Percentiles rank a stretch among this genome's conserved stretches.
phyloP scores from a whole-genome alignment of 352 stramenopile genomes.

The Paralagenidium karlingii region DNA sequence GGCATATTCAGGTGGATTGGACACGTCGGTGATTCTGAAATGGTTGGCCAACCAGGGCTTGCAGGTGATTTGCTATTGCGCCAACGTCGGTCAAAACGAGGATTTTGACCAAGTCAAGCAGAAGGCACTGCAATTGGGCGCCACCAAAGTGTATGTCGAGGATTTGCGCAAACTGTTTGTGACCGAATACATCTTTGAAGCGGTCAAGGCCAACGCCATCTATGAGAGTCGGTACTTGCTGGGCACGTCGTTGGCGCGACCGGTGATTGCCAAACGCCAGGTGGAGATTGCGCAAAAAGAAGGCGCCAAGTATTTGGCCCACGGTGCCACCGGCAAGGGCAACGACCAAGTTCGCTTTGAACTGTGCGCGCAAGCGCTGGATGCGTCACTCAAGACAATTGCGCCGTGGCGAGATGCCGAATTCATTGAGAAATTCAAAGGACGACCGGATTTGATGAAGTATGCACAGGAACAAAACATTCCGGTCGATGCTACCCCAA shows the following conservation, averaged over 20 bases:
- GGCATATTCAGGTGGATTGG: constrained; percentile 95
- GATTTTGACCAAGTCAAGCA: constrained; percentile 92
- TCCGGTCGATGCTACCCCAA: constrained; percentile 93
- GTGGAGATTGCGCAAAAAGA: constrained; percentile 89
- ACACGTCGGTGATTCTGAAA: constrained; percentile 98
- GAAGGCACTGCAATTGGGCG: constrained; percentile 75
- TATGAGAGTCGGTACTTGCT: constrained; percentile 97
- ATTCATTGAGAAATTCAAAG: constrained; percentile 99
- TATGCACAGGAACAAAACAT: constrained; percentile 97
- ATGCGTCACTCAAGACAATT: constrained; percentile 93
- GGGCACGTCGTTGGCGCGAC: constrained; percentile 94
- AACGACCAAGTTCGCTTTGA: constrained; percentile 99
- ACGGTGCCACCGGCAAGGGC: constrained; percentile 98
- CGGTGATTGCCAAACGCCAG: constrained; percentile 96
- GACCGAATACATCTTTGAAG: constrained; percentile 87
- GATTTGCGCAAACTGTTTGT: constrained; percentile 98
- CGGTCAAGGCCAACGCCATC: constrained; percentile 94
- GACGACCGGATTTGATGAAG: constrained; percentile 91
- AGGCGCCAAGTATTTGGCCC: constrained; percentile 88
- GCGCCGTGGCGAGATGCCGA: constrained; percentile 95
- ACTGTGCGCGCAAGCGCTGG: constrained; percentile 95
- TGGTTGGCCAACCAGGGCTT: constrained; percentile 98
- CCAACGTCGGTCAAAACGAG: constrained; percentile 96
- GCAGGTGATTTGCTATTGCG: constrained; percentile 98
- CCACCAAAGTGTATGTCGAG: constrained; percentile 88